A percentile compares a stretch with the other conserved stretches of the same genome.
phyloP scores from a whole-genome alignment of 495 filamentous ascomycete species.

The Hypoxylon fuscum region DNA sequence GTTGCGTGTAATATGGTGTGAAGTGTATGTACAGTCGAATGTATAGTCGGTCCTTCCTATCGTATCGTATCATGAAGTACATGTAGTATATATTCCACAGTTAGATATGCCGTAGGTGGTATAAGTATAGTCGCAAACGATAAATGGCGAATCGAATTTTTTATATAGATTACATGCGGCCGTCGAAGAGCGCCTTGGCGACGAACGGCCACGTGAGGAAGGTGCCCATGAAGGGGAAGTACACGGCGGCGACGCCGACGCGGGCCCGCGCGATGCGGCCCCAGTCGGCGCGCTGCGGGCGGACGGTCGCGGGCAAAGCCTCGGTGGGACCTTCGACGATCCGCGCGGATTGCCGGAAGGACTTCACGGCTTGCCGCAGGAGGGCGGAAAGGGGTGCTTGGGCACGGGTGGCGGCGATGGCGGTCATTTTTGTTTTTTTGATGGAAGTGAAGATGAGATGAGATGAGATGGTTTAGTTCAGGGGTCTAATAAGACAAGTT shows the following conservation, averaged over 20 bases:
- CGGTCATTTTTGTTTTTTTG: slow-evolving; percentile 25
- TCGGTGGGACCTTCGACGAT: slow-evolving; percentile 31
- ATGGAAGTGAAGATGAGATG: slow-evolving; percentile 11
- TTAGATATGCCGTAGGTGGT: too few species aligned
- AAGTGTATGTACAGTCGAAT: not conserved
- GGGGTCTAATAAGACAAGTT: slow-evolving; percentile 35
- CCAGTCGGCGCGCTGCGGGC: slow-evolving; percentile 31
- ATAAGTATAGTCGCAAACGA: too few species aligned
- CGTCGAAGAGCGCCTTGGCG: slow-evolving; percentile 15
- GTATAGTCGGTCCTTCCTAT: not conserved
- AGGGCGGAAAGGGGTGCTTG: slow-evolving; percentile 25
- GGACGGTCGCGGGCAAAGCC: slow-evolving; percentile 4
- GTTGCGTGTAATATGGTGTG: slow-evolving; percentile 5
- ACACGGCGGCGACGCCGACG: slow-evolving; percentile 24
- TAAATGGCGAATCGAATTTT: slow-evolving; percentile 5
- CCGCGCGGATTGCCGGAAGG: slow-evolving; percentile 32
- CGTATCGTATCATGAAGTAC: too few species aligned
- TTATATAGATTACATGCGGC: slow-evolving; percentile 23
- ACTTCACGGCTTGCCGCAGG: slow-evolving; percentile 35
- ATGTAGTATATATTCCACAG: too few species aligned
- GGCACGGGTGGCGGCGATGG: slow-evolving; percentile 19
- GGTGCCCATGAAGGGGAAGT: slow-evolving; percentile 33
- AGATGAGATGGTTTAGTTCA: slow-evolving; percentile 6
- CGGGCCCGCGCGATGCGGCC: slow-evolving; percentile 33
- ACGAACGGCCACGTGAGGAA: slow-evolving; percentile 36